A percentile compares a stretch with the other conserved stretches of the same genome.
phyloP scores from a whole-genome alignment of 305 asterid genomes.

The Nicotiana rustica region DNA sequence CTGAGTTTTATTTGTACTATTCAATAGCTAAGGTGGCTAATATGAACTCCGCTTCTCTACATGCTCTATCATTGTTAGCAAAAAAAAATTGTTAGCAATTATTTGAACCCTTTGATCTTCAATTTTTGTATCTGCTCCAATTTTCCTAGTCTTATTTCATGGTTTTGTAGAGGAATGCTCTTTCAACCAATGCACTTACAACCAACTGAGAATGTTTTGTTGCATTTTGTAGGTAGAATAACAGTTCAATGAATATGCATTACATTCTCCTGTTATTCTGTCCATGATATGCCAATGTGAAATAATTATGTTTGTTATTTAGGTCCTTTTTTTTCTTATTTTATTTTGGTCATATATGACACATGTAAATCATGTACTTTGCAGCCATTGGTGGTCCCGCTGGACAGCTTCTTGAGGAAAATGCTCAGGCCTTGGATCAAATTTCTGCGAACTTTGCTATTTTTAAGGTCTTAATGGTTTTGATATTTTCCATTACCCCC shows the following conservation, averaged over 20 bases:
- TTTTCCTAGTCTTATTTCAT: not conserved
- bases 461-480: constrained; percentile 60
- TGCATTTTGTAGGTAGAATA: not conserved
- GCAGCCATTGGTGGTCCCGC: constrained; percentile 85
- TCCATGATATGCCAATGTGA: not conserved
- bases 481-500: constrained; percentile 27
- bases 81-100: not conserved
- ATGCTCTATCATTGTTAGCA: not conserved
- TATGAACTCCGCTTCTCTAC: not conserved
- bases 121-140: constrained; percentile 4
- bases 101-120: not conserved
- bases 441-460: constrained; percentile 79
- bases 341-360: not conserved
- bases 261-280: not conserved
- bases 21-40: not conserved
- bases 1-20: not conserved
- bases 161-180: not conserved
- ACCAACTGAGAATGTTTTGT: not conserved
- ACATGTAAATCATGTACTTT: constrained; percentile 35
- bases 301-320: not conserved
- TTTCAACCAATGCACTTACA: not conserved
- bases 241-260: not conserved
- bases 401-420: constrained; percentile 93
- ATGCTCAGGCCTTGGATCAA: constrained; percentile 82
- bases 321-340: not conserved